Conservation (phyloP, 345 rosid genomes). For the Eucalyptus dawsonii region DNA sequence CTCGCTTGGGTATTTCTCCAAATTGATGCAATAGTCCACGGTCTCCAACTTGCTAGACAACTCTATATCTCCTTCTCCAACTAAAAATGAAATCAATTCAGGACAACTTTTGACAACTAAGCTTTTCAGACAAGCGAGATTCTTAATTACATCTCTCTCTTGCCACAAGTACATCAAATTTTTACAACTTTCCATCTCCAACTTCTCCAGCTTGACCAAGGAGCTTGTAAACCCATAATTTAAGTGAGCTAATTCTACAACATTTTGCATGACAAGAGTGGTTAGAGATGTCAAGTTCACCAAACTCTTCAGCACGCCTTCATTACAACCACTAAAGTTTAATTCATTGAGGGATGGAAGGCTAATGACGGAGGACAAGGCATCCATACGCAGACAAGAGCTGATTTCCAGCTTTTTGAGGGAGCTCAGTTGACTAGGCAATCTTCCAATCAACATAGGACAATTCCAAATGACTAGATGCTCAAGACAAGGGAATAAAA, state of each 20-base stretch:
- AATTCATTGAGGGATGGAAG: neutral
- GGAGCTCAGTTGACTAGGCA: neutral
- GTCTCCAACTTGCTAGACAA: neutral
- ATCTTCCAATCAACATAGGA: neutral
- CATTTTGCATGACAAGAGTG: accelerated
- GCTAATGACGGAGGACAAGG: accelerated
- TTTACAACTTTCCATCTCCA: neutral
- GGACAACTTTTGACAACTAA: neutral
- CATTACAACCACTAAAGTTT: accelerated
- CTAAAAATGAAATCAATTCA: too few relatives aligned
- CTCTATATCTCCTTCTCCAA: neutral
- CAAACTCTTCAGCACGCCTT: neutral
- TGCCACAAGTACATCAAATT: neutral
- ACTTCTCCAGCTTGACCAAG: neutral
- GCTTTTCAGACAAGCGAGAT: neutral
- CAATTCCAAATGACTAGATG: accelerated
- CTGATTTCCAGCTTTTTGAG: neutral
- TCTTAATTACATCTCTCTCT: accelerated
- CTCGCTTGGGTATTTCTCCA: neutral
- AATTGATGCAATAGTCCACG: accelerated
- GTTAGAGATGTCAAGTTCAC: accelerated
- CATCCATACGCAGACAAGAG: accelerated
- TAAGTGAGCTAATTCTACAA: accelerated
- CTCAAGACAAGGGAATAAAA: neutral
- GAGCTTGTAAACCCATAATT: neutral